Percentiles rank a stretch among this genome's conserved stretches.
Conservation (phyloP, 371 early-diverging fungal species). For the Rhizopus arrhizus region DNA sequence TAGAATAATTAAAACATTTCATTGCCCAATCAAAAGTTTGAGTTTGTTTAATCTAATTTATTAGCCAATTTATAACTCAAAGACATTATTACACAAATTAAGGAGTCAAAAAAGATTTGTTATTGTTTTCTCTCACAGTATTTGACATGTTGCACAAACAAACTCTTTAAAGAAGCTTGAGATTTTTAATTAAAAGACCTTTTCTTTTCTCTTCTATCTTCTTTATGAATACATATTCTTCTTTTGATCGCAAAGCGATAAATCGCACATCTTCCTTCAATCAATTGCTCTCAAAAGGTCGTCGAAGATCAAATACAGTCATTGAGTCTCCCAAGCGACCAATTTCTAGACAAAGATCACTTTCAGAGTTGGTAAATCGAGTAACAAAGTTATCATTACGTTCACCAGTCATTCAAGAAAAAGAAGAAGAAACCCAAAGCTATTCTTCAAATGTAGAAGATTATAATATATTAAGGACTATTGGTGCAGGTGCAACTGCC, state of each 20-base stretch:
- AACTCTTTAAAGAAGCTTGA: no score
- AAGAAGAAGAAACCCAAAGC: conserved; percentile 2
- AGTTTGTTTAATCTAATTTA: no score
- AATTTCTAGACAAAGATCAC: conserved; percentile 25
- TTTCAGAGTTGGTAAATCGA: conserved; percentile 30
- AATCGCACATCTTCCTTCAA: conserved; percentile 21
- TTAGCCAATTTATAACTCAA: no score
- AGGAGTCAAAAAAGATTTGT: no score
- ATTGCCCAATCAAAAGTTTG: no score
- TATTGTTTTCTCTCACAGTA: no score
- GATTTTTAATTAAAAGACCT: not conserved
- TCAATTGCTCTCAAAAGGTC: conserved; percentile 15
- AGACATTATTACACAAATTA: no score
- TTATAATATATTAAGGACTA: conserved; percentile 25
- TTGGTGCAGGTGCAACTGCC: conserved; percentile 48
- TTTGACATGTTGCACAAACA: no score
- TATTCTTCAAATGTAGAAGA: conserved; percentile 29
- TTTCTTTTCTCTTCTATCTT: not conserved
- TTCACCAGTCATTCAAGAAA: not conserved
- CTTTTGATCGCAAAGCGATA: conserved; percentile 10
- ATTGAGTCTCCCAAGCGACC: conserved; percentile 8
- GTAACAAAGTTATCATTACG: conserved; percentile 13
- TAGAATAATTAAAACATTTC: no score
- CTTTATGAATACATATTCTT: conserved; percentile 6
- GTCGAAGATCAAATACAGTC: conserved; percentile 21